Evolutionary conservation across 768 basidiomycete species (phyloP), one percentile per base, ranked within the genome.

Genomic region (Lactarius pseudohatsudake): DNA sequence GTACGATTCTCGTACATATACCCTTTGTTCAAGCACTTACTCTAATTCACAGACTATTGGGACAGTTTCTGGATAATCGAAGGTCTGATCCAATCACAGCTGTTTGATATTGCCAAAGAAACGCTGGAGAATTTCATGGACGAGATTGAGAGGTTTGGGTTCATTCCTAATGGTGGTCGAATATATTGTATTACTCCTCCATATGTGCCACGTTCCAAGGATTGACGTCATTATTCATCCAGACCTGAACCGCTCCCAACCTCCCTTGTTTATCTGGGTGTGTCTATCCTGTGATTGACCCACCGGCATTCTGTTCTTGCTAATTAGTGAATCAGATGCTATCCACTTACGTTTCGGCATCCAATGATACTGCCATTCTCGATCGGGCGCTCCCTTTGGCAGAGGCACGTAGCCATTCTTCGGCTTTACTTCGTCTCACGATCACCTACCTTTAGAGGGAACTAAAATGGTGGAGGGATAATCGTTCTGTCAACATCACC

Each of bases 41-140:
- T 6, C 11, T 15, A 16, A 11, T 11, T 7, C 5, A 1, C 64
- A 84, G 82, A 83, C 71, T 86, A 84, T 55, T 83, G 83, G 84
- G 85, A 85, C 75, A 91, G 89, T 70, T 94, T 85, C 77, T 95
- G 92, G 92, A 94, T 95, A 68, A 77, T 90, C 10, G 87, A 94
- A 71, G 96, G 96, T 45, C 80, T 97, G n/a, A 77, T 98, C 36
- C 79, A 89, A 73, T 93, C 91, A 2, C 84, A 90, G 69, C 81
- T 97, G 15, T 88, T 85, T 71, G 80, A 80, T 62, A 81, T 91
- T 61, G 90, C 84, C 64, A 91, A 91, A 69, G 85, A 81, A 13
- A 91, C 94, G 0, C 79, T 97, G 40, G 86, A 92, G 69, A 96
- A 97, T 78, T 97, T 98, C 73, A 95, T 97, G 94, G 95, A 98